These are phyloP conservation scores for Rhodotorula sp. DNA, from an alignment of 1,284 basidiomycete species.

Conservation along the genomic window DNA sequence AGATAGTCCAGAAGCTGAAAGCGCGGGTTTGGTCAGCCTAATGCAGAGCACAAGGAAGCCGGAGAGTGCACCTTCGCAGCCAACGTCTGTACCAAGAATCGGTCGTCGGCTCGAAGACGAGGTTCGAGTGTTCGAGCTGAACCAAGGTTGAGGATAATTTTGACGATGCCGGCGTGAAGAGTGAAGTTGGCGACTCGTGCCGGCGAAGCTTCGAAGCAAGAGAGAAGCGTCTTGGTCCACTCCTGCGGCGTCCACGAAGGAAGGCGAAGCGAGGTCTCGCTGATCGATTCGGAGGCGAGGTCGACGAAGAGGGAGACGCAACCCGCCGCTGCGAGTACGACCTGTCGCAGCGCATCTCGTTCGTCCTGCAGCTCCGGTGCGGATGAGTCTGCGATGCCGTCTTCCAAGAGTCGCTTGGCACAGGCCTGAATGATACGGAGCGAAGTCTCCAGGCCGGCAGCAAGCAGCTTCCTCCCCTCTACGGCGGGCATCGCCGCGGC, in stretches of 20 bases:
- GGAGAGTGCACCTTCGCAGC: slow-evolving; percentile 14
- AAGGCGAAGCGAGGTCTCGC: background rate
- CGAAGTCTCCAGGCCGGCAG: slow-evolving; percentile 15
- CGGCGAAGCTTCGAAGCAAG: slow-evolving; percentile 35
- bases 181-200: slow-evolving; percentile 58
- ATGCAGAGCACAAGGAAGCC: too few species aligned
- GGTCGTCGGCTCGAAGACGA: background rate
- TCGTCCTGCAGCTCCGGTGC: too few species aligned
- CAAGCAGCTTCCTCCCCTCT: slow-evolving; percentile 31
- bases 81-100: slow-evolving; percentile 1
- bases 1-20: slow-evolving; percentile 71
- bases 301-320: background rate
- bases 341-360: background rate
- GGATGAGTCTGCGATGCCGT: too few species aligned
- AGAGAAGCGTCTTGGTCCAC: slow-evolving; percentile 48
- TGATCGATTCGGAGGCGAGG: background rate
- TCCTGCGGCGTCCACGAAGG: slow-evolving; percentile 43
- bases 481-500: background rate
- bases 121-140: too few species aligned
- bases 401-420: background rate
- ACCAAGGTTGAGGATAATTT: slow-evolving; percentile 58
- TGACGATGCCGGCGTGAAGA: slow-evolving; percentile 64
- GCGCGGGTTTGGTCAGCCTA: background rate
- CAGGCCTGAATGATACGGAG: slow-evolving; percentile 12
- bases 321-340: slow-evolving; percentile 1